Evolutionary conservation across 2,329 filamentous ascomycete species (phyloP).

Genomic region (Aspergillus tanneri): DNA sequence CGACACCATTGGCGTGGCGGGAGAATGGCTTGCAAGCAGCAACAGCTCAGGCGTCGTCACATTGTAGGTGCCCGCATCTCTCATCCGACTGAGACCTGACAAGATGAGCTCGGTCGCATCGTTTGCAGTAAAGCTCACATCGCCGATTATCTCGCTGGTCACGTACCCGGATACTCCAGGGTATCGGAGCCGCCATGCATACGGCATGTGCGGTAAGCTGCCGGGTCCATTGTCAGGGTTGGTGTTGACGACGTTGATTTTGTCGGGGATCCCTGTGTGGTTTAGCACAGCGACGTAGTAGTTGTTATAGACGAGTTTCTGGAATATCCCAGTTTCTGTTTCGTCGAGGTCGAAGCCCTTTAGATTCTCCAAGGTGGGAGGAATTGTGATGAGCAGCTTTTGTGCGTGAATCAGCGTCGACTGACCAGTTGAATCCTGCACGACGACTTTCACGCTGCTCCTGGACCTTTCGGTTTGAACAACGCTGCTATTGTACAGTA

Average conservation of each 20-base stretch:
- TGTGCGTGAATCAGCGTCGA: constrained; percentile 35
- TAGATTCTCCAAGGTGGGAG: constrained; percentile 37
- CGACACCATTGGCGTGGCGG: constrained; percentile 37
- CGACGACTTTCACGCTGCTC: constrained; percentile 24
- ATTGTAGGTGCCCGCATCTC: constrained; percentile 9
- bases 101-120: constrained; percentile 9
- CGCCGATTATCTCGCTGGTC: constrained; percentile 13
- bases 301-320: constrained; percentile 36
- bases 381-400: constrained; percentile 39
- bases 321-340: constrained; percentile 37
- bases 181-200: constrained; percentile 13
- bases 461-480: constrained; percentile 19
- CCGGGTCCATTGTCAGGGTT: constrained; percentile 26
- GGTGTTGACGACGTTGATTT: constrained; percentile 26
- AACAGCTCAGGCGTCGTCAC: constrained; percentile 31
- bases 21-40: constrained; percentile 39
- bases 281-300: constrained; percentile 44
- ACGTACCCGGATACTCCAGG: constrained; percentile 14
- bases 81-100: constrained; percentile 19
- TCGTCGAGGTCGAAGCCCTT: constrained; percentile 38
- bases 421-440: constrained; percentile 26
- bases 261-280: constrained; percentile 39
- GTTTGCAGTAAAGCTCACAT: constrained; percentile 24
- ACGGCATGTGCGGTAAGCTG: constrained; percentile 24
- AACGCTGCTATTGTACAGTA: constrained; percentile 28